These are phyloP conservation scores for Colletotrichum tropicicola DNA, from an alignment of 2,329 filamentous ascomycete species.

Conservation along the genomic window DNA sequence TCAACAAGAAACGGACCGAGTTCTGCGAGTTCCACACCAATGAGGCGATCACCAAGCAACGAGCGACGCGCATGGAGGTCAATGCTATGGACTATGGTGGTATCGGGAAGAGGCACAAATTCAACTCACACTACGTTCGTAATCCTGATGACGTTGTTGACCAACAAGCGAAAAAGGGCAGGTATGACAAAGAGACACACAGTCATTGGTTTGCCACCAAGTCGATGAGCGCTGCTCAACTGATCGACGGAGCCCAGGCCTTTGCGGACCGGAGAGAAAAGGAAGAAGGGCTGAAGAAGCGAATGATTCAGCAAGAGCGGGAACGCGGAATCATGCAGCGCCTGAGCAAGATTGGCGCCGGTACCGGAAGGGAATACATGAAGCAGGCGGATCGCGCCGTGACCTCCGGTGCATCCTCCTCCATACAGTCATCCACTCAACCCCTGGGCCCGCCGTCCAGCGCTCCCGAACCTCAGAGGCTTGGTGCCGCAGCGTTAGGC, in stretches of 20 bases:
- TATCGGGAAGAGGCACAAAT: conserved; percentile 31
- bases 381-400: conserved; percentile 40
- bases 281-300: conserved; percentile 72
- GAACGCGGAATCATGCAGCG: conserved; percentile 77
- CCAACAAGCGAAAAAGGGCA: conserved; percentile 43
- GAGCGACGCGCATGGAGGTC: conserved; percentile 77
- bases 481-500: conserved; percentile 56
- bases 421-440: neutral
- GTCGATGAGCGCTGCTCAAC: conserved; percentile 62
- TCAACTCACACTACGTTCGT: conserved; percentile 31
- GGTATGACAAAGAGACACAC: conserved; percentile 68
- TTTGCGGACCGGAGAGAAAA: conserved; percentile 67
- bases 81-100: conserved; percentile 69
- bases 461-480: conserved; percentile 38
- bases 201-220: conserved; percentile 63
- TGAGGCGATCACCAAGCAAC: conserved; percentile 75
- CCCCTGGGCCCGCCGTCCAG: conserved; percentile 18
- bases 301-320: conserved; percentile 72
- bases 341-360: conserved; percentile 70
- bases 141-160: conserved; percentile 40
- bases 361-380: conserved; percentile 78
- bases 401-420: neutral
- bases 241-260: conserved; percentile 73
- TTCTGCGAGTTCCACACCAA: conserved; percentile 95
- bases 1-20: conserved; percentile 87